Conservation (phyloP, 257 asterid genomes). For the Lavandula angustifolia region DNA sequence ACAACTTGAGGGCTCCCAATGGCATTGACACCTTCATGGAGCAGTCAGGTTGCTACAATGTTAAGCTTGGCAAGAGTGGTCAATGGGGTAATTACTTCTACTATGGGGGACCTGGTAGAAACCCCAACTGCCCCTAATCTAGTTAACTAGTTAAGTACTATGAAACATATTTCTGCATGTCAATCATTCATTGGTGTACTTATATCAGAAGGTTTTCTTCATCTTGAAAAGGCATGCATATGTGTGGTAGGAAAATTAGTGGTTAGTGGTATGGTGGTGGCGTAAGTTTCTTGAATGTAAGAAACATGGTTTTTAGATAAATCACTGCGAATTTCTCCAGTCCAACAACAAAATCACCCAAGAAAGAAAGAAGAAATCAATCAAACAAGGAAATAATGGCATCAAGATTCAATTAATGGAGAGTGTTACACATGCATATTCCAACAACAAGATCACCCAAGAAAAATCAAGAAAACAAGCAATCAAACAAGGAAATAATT, state of each 20-base stretch:
- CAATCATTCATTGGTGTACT: conserved; percentile 35
- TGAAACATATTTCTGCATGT: conserved; percentile 27
- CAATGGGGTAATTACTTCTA: conserved; percentile 76
- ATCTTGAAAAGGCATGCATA: conserved; percentile 12
- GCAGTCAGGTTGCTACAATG: conserved; percentile 62
- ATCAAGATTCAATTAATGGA: too few species aligned
- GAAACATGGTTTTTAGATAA: neutral
- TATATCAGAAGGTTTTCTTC: conserved; percentile 22
- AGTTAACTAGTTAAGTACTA: neutral
- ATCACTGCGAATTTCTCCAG: neutral
- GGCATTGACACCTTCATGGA: conserved; percentile 57
- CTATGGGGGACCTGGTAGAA: conserved; percentile 92
- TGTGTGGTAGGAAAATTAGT: conserved; percentile 31
- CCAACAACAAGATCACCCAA: too few species aligned
- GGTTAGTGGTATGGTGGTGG: conserved; percentile 26
- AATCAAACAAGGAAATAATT: too few species aligned
- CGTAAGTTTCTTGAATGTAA: conserved; percentile 16
- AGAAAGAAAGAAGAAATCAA: too few species aligned
- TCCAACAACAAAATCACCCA: neutral
- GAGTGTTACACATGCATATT: too few species aligned
- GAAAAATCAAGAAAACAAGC: too few species aligned
- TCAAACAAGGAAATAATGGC: too few species aligned
- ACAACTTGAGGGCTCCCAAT: conserved; percentile 67
- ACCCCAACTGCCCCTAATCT: conserved; percentile 55
- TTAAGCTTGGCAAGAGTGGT: conserved; percentile 54